Evolutionary conservation across 352 stramenopile genomes (phyloP), one percentile per base, ranked within the genome.

Genomic region (Globisporangium mamillatum): DNA sequence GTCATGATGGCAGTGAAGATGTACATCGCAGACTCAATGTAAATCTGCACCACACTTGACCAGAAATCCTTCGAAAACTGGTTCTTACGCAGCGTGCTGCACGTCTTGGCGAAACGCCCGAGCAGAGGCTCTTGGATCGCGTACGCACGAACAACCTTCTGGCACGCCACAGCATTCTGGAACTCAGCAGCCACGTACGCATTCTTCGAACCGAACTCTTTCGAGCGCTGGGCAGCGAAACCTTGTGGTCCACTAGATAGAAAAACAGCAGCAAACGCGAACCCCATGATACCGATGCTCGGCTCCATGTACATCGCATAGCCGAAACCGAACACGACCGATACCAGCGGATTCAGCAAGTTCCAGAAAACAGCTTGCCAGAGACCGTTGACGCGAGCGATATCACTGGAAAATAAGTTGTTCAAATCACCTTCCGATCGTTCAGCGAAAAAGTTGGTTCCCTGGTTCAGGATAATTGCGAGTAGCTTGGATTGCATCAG

Each of bases 281-380:
- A 93, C 46, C 84, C 86, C 82, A 96, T 92, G 69, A 94, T 73
- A 34, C 86, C 88, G 20, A 94, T 90, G 44, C 81, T 83, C 18
- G 77, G 80, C n/a, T 93, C 88, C 81, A 94, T 92, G 67, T 86
- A 91, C 48, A 94, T 66, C 4, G 88, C 84, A 71, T 94, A 96
- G 25, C 84, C 82, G 71, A 96, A 96, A 24, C 88, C 86, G 61
- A 94, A 92, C 55, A 91, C 59, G 25, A 96, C 86, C 46, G 86
- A 82, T 53, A 94, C 67, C 5, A 94, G 67, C 50, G 88, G 86
- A 70, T 96, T 93, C 16, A 96, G 70, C 68, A 96, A 50, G 73
- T 94, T 96, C 89, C 87, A 96, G 55, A 96, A 96, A 4, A 95
- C 87, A 20, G 89, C 84, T 66, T 95, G 87, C 89, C 89, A 96